Evolutionary conservation across 768 basidiomycete genomes (phyloP).

Genomic region (Termitomyces sp.): DNA sequence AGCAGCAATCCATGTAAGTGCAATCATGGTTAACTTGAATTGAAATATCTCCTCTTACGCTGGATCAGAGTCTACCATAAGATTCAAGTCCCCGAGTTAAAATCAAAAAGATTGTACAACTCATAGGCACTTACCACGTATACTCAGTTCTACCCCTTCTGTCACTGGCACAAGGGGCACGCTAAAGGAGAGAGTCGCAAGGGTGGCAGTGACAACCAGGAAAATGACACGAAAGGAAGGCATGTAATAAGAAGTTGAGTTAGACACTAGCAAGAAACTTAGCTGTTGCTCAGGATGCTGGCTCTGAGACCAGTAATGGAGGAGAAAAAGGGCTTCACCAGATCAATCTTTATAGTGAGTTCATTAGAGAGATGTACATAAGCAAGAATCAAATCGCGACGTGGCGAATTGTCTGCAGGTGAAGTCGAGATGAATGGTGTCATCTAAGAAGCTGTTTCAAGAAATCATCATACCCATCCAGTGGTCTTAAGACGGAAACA

Average conservation of each 20-base stretch:
- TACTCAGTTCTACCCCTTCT: background rate
- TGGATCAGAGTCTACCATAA: background rate
- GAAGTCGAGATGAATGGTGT: too few relatives aligned
- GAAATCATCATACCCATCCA: too few relatives aligned
- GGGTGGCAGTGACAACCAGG: background rate
- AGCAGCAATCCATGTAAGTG: background rate
- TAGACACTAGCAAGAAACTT: background rate
- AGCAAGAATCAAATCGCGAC: background rate
- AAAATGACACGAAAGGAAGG: background rate
- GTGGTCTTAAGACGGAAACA: too few relatives aligned
- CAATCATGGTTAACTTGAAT: background rate
- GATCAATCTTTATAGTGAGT: background rate
- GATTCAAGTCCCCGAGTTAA: background rate
- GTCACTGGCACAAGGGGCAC: background rate
- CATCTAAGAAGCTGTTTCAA: too few relatives aligned
- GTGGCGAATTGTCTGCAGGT: too few relatives aligned
- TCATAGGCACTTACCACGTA: background rate
- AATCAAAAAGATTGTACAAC: background rate
- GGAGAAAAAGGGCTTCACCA: background rate
- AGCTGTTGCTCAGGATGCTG: background rate
- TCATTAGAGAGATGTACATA: background rate
- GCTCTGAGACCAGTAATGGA: background rate
- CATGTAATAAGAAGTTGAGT: background rate
- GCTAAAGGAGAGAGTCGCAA: background rate
- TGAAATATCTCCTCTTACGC: background rate